Evolutionary conservation across 1,139 yeast genomes (phyloP).

Genomic region (Diutina scorzettiae): DNA sequence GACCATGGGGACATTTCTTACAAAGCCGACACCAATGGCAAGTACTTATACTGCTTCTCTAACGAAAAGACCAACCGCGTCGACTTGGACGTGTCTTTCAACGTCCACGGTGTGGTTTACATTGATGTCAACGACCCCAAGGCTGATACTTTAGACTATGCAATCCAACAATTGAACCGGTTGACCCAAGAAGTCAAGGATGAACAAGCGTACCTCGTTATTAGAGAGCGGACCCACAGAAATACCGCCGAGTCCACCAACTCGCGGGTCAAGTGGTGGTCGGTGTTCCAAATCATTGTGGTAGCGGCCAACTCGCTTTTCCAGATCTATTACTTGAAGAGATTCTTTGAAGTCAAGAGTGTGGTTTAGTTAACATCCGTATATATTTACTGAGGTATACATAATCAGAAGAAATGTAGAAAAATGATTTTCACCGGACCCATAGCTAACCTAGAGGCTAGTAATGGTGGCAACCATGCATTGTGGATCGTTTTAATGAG

Average conservation of each 20-base stretch:
- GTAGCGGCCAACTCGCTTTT: slow-evolving; percentile 80
- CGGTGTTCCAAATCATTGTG: slow-evolving; percentile 76
- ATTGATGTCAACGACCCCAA: slow-evolving; percentile 77
- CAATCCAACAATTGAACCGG: slow-evolving; percentile 66
- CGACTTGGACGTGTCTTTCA: slow-evolving; percentile 88
- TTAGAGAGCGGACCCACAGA: slow-evolving; percentile 95
- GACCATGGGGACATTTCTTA: slow-evolving; percentile 77
- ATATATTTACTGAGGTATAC: no score
- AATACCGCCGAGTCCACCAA: slow-evolving; percentile 97
- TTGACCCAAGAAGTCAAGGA: slow-evolving; percentile 80
- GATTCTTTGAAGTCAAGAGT: slow-evolving; percentile 91
- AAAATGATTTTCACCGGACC: no score
- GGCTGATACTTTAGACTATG: slow-evolving; percentile 73
- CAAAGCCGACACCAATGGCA: slow-evolving; percentile 57
- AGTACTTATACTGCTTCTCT: slow-evolving; percentile 81
- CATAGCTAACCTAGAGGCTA: no score
- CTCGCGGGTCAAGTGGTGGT: slow-evolving; percentile 97
- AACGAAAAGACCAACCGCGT: slow-evolving; percentile 65
- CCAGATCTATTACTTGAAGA: slow-evolving; percentile 87
- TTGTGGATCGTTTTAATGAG: no score
- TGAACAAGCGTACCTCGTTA: slow-evolving; percentile 86
- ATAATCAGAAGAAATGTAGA: no score
- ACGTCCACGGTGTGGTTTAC: slow-evolving; percentile 86
- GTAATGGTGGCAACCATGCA: no score
- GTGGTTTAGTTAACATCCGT: slow-evolving; percentile 52